These are phyloP conservation scores for Annulohypoxylon maeteangense DNA, from an alignment of 495 filamentous ascomycete species.

Conservation along the genomic window DNA sequence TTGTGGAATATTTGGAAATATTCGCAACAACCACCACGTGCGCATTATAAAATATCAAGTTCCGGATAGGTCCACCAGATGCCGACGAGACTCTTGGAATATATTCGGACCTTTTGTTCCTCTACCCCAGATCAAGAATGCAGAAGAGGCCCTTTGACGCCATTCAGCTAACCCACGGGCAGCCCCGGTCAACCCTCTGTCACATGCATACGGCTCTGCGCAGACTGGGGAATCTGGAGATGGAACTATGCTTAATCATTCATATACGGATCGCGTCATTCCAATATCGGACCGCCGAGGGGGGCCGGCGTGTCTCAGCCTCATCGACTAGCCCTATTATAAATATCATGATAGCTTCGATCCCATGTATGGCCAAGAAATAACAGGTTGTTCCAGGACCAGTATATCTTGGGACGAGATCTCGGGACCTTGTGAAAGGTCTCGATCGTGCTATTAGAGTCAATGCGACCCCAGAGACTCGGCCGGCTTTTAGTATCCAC, in stretches of 20 bases:
- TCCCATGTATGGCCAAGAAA: constrained; percentile 3
- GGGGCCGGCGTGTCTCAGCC: background rate
- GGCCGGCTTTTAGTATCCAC: constrained; percentile 2
- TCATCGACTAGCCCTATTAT: background rate
- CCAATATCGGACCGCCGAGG: constrained; percentile 27
- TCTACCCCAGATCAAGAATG: constrained; percentile 12
- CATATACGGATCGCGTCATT: constrained; percentile 15
- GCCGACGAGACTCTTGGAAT: background rate
- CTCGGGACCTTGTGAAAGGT: constrained; percentile 1
- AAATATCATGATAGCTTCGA: background rate
- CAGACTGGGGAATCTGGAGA: constrained; percentile 3
- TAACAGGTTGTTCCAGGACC: background rate
- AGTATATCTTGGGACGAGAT: constrained; percentile 11
- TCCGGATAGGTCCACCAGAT: background rate
- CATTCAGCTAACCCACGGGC: background rate
- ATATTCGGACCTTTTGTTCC: constrained; percentile 18
- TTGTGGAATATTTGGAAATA: background rate
- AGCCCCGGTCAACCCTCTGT: background rate
- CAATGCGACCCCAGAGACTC: constrained; percentile 1
- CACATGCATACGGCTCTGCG: constrained; percentile 16
- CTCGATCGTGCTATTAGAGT: constrained; percentile 1
- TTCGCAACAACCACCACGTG: background rate
- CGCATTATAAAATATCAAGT: background rate
- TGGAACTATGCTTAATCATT: background rate
- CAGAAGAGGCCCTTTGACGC: background rate